Conservation (phyloP, 148 eudicot genomes). For the Vaccinium darrowii region DNA sequence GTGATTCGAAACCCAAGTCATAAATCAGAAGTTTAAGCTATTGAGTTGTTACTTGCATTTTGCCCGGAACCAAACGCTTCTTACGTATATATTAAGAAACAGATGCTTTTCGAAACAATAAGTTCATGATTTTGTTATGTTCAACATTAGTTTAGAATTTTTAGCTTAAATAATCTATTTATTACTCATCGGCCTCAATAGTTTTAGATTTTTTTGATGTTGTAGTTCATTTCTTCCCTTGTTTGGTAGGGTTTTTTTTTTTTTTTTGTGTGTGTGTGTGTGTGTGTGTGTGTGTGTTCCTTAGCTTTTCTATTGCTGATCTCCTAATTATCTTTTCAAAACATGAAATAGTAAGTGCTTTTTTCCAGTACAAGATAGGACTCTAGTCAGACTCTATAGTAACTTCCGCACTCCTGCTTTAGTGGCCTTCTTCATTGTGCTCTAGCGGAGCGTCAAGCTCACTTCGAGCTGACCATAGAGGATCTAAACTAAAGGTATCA, state of each 20-base stretch:
- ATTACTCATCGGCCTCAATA: not conserved
- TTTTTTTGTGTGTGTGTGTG: too few relatives aligned
- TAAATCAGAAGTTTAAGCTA: not conserved
- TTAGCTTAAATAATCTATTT: not conserved
- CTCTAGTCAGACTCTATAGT: too few relatives aligned
- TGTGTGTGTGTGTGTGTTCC: not conserved
- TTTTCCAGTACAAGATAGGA: too few relatives aligned
- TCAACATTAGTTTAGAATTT: not conserved
- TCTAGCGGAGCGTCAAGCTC: too few relatives aligned
- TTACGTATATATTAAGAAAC: not conserved
- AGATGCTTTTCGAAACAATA: not conserved
- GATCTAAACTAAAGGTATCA: too few relatives aligned
- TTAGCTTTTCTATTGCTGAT: not conserved
- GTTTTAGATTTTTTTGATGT: not conserved
- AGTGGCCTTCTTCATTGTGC: too few relatives aligned
- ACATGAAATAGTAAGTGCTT: too few relatives aligned
- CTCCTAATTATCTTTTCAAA: too few relatives aligned
- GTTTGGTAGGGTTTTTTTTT: not conserved
- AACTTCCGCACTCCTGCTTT: too few relatives aligned
- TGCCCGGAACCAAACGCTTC: not conserved
- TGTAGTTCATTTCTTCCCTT: not conserved
- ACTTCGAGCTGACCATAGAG: too few relatives aligned
- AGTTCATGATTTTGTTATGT: not conserved
- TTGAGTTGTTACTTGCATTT: not conserved
- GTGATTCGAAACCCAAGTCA: not conserved